Percentiles rank a stretch among this genome's conserved stretches.
phyloP scores from a whole-genome alignment of 73 alveolate genomes.

The Loxodes magnus region DNA sequence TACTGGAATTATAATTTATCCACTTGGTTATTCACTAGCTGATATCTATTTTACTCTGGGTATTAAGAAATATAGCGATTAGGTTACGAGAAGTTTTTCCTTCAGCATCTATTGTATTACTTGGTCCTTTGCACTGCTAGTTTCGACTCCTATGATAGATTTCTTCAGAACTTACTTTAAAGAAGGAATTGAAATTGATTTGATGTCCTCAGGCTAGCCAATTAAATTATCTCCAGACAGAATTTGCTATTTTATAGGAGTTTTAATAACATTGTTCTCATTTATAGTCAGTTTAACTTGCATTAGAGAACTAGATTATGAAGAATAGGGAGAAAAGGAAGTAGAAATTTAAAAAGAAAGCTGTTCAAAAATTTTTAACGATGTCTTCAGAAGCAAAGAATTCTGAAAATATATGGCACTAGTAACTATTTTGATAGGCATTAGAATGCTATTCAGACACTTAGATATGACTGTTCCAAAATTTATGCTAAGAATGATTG shows the following conservation, averaged over 20 bases:
- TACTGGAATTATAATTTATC: not conserved
- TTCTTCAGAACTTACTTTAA: no score
- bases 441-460: not conserved
- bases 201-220: not conserved
- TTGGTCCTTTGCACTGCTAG: conserved; percentile 6
- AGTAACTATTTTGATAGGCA: not conserved
- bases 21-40: not conserved
- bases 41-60: not conserved
- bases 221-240: not conserved
- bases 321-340: not conserved
- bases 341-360: not conserved
- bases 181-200: no score
- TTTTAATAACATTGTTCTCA: not conserved
- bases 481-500: conserved; percentile 3
- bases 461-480: conserved; percentile 3
- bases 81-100: not conserved
- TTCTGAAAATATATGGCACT: conserved; percentile 1
- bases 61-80: not conserved
- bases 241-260: not conserved
- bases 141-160: not conserved
- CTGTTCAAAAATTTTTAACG: not conserved
- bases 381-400: not conserved
- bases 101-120: not conserved
- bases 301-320: conserved; percentile 9
- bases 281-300: not conserved